Evolutionary conservation across 2,329 filamentous ascomycete genomes (phyloP).

Genomic region (Huntiella decipiens): DNA sequence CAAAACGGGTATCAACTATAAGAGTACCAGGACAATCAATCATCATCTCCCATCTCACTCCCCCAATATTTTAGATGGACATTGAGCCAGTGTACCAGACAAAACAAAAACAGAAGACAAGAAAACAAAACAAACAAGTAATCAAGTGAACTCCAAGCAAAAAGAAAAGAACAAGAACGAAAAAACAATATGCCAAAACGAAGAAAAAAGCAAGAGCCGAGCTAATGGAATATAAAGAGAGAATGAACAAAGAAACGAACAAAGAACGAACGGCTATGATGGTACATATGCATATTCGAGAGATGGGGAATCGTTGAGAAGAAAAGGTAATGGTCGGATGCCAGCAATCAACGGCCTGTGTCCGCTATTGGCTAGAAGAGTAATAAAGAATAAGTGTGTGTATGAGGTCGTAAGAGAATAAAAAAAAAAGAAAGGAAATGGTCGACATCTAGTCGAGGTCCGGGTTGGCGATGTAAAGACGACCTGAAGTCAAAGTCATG

Average conservation of each 20-base stretch:
- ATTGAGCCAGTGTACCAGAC: background rate
- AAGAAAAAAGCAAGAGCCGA: background rate
- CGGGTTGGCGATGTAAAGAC: conserved; percentile 73
- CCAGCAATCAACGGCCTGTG: background rate
- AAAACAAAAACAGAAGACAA: background rate
- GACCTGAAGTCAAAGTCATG: conserved; percentile 51
- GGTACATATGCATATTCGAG: conserved; percentile 10
- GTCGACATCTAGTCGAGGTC: conserved; percentile 28
- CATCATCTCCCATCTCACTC: background rate
- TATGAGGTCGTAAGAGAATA: background rate
- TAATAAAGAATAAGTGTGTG: background rate
- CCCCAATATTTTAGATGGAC: background rate
- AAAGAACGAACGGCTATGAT: conserved; percentile 7
- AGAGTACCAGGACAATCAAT: background rate
- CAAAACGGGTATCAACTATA: conserved; percentile 3
- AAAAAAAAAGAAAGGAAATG: background rate
- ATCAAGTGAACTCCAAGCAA: background rate
- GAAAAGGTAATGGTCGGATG: background rate
- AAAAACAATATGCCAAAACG: background rate
- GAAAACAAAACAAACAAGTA: background rate
- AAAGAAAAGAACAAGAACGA: background rate
- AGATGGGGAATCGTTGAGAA: conserved; percentile 2
- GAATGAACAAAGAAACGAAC: background rate
- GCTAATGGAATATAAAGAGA: background rate
- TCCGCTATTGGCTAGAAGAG: background rate